Base-by-base conservation (phyloP, 768 basidiomycete species). In the Pleurotus citrinopileatus region DNA sequence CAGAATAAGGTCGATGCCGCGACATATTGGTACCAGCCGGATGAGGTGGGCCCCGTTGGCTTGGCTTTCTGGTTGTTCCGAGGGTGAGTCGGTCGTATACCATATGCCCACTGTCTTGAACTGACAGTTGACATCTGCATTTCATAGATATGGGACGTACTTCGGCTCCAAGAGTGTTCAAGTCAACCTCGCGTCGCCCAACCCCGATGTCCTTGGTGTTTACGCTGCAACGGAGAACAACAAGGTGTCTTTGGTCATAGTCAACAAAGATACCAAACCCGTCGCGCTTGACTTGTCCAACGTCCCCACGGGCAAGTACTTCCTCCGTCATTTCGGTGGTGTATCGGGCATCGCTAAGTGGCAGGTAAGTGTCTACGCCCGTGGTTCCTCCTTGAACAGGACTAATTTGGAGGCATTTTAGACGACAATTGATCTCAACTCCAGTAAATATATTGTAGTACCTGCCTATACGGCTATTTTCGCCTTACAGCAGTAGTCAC, bases 281-380 rank as follows among this genome's bases (percentile, higher is more conserved):
- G 63, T 80, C 50, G 61, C 70, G 9, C 70, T 79, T 46, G 66
- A 70, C 53, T 60, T 81, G 17, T 63, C 73, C 23, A 72, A 73
- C 54, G 65, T 82, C 38, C 77, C 80, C 1, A 61, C 66, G n/a
- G 80, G 80, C 4, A 63, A 59, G 9, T 82, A 82, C 64, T 76
- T 80, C 59, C 42, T 81, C 22, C 73, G 79, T n/a, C 80, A 82
- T 64, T 82, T 81, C 58, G 80, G 80, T 57, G 80, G 80, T 45
- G 68, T 61, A 22, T 74, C 80, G 5, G 80, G 80, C 4, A 57
- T 77, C 13, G 80, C 79, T 13, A 81, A 81, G 67, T 82, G 73
- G 73, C 79, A 82, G 75, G 78, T 78, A 57, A 56, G 73, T 56
- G n/a, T 15, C n/a, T 7, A 34, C 47, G 10, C 4, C 15, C 32